Evolutionary conservation across 768 basidiomycete species (phyloP), one percentile per base, ranked within the genome.

Genomic region (Mycena crocata): DNA sequence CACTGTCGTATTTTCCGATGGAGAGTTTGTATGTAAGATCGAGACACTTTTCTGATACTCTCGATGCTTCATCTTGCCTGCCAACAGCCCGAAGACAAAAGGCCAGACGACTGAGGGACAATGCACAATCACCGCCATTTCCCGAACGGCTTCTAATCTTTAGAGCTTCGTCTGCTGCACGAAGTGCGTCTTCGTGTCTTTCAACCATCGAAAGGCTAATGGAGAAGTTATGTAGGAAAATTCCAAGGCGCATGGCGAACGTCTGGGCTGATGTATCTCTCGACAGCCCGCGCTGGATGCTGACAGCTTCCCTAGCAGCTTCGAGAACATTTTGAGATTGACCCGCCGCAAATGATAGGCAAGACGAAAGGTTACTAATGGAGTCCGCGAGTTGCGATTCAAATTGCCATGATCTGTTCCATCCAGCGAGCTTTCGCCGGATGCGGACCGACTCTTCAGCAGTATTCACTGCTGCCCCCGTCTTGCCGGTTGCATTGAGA

Each of bases 221-320:
- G 42, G 68, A 69, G 9, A 69, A 62, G 23, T 69, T 69, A n/a
- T 57, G 42, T 5, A 69, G 37, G 19, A 69, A 66, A n/a, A 69
- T 21, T 5, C 42, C 56, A n/a, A 69, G 57, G 7, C 60, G 63
- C 19, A 31, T 28, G 46, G 59, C 64, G 40, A 68, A 68, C 1
- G 35, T 31, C 2, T 8, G 21, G 19, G 48, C 46, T 5, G 54
- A 32, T 1, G 37, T 44, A 30, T 66, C 42, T 30, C 61, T 62
- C 7, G 60, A 48, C 26, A 66, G 59, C 15, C 64, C 68, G 19
- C 68, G 68, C 26, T 69, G 64, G 21, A 65, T 57, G 60, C 64
- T 66, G 6, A 51, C 49, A 2, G 68, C 64, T 32, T 69, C 64
- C 21, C 44, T 64, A 48, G 68, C 64, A 34, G 60, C 45, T 24